Percentiles rank a stretch among this genome's conserved stretches.
phyloP scores from a whole-genome alignment of 2,329 filamentous ascomycete genomes.

The Fusarium sp. region DNA sequence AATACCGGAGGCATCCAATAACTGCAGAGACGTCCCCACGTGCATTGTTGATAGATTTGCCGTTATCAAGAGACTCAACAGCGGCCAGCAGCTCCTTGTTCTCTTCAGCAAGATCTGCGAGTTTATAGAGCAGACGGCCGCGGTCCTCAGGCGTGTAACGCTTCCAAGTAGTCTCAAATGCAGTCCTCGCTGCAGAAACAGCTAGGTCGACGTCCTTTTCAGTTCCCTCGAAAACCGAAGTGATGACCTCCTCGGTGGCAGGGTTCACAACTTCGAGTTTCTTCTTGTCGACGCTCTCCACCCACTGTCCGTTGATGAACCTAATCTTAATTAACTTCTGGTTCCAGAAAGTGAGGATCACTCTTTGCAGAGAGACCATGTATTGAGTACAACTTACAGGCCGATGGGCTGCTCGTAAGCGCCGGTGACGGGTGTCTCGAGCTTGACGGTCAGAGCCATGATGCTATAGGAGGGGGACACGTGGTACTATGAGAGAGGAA shows the following conservation, averaged over 20 bases:
- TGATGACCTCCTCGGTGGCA: constrained; percentile 84
- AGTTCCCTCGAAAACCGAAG: constrained; percentile 83
- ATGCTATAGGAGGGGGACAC: not conserved
- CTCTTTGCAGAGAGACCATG: not conserved
- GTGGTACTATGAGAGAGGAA: not conserved
- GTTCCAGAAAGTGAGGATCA: not conserved
- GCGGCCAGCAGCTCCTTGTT: constrained; percentile 81
- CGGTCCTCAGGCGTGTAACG: constrained; percentile 78
- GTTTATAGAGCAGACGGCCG: constrained; percentile 76
- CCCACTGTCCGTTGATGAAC: constrained; percentile 92
- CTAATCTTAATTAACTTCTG: not conserved
- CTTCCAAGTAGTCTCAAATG: constrained; percentile 81
- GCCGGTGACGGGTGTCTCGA: constrained; percentile 76
- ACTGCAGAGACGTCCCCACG: constrained; percentile 79
- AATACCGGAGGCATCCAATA: constrained; percentile 77
- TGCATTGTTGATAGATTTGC: constrained; percentile 82
- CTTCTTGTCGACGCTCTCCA: constrained; percentile 83
- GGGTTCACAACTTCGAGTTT: constrained; percentile 95
- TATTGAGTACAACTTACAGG: constrained; percentile 55
- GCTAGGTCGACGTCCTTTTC: constrained; percentile 89
- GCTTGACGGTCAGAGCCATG: constrained; percentile 62
- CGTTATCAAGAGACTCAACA: constrained; percentile 90
- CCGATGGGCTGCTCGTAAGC: constrained; percentile 70
- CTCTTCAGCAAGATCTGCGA: constrained; percentile 84
- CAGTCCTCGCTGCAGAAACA: constrained; percentile 86